These are phyloP conservation scores for Rhynchospora tenuis DNA, from an alignment of 176 grass and related monocot species.

Conservation along the genomic window DNA sequence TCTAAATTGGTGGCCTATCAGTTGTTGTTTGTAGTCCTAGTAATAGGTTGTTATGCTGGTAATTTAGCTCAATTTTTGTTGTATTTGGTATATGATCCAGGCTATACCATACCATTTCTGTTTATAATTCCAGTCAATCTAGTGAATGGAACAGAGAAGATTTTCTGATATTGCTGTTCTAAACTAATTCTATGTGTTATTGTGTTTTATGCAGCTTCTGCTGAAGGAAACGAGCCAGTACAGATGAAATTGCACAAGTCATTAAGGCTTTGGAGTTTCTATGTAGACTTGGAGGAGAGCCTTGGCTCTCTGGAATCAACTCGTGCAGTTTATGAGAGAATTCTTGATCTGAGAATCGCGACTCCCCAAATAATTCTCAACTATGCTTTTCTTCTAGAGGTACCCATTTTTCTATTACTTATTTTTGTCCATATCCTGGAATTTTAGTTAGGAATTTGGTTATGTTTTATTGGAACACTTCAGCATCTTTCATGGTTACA, in stretches of 20 bases:
- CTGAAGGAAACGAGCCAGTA: conserved; percentile 33
- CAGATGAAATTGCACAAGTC: conserved; percentile 50
- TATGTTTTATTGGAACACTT: neutral
- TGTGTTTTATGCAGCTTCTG: conserved; percentile 24
- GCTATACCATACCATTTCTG: neutral
- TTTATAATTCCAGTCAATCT: neutral
- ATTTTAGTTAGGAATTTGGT: neutral
- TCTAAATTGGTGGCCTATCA: neutral
- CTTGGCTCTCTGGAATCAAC: conserved; percentile 42
- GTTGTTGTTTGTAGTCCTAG: neutral
- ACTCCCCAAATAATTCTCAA: conserved; percentile 62
- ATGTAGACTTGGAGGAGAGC: conserved; percentile 59
- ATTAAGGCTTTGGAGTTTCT: conserved; percentile 57
- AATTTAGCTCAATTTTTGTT: neutral
- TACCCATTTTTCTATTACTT: neutral
- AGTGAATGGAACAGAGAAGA: neutral
- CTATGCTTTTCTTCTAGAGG: conserved; percentile 54
- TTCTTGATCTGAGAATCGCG: conserved; percentile 45
- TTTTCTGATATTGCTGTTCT: neutral
- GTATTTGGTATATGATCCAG: neutral
- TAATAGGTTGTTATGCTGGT: neutral
- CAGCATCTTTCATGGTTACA: neutral
- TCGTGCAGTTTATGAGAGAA: conserved; percentile 54
- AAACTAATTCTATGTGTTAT: neutral
- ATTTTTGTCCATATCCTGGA: neutral